phyloP scores from a whole-genome alignment of 179 eudicot genomes.

The Gypsophila paniculata region DNA sequence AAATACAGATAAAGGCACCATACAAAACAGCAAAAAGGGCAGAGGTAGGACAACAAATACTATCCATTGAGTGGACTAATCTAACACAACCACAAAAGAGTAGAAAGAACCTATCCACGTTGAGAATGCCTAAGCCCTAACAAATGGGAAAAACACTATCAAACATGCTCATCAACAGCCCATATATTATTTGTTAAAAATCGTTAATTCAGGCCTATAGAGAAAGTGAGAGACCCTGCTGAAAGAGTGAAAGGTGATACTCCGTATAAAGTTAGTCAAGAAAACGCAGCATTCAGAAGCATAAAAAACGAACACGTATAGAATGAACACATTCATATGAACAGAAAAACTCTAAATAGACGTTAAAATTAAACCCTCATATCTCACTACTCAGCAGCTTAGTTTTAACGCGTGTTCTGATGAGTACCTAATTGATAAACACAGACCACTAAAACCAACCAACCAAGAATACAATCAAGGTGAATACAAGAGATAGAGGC shows the following conservation, averaged over 20 bases:
- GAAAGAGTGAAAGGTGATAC: too few relatives aligned
- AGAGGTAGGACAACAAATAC: neutral
- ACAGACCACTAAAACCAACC: neutral
- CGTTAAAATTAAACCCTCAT: neutral
- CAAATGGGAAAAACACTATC: neutral
- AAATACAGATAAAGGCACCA: neutral
- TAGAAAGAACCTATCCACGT: neutral
- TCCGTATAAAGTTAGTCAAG: too few relatives aligned
- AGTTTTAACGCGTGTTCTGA: too few relatives aligned
- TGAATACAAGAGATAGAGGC: neutral
- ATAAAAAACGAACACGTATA: too few relatives aligned
- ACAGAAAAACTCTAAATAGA: neutral
- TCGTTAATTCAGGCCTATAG: too few relatives aligned
- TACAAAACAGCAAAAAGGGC: constrained; percentile 7
- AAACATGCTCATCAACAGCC: neutral
- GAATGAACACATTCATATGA: too few relatives aligned
- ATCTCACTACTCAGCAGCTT: neutral
- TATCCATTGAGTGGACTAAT: neutral
- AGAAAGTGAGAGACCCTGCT: too few relatives aligned
- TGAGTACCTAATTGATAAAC: too few relatives aligned
- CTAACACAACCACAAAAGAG: neutral
- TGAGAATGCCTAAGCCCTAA: neutral
- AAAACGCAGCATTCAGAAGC: too few relatives aligned
- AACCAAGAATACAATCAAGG: neutral
- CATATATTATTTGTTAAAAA: too few relatives aligned